Evolutionary conservation across 306 rosid species (phyloP).

Genomic region (Bauhinia variegata): DNA sequence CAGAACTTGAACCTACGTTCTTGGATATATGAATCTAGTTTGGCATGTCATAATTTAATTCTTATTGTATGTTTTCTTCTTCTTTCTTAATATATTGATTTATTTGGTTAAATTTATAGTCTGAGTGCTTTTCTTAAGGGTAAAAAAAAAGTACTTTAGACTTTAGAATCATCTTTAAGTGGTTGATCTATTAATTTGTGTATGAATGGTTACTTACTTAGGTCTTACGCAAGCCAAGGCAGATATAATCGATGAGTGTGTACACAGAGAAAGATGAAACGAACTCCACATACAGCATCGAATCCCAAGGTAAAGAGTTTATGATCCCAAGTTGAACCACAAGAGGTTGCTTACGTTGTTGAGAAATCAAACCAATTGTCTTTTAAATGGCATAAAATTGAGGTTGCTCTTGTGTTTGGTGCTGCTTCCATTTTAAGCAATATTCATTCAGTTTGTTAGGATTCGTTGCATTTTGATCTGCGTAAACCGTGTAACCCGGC

Average conservation of each 20-base stretch:
- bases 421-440: constrained; percentile 28
- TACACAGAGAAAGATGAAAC: constrained; percentile 36
- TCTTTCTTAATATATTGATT: no score
- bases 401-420: constrained; percentile 13
- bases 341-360: constrained; percentile 39
- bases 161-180: no score
- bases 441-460: not conserved
- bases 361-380: constrained; percentile 29
- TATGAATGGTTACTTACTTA: no score
- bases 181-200: no score
- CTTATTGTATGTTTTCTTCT: no score
- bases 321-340: constrained; percentile 39
- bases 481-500: constrained; percentile 28
- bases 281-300: constrained; percentile 34
- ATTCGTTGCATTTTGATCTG: constrained; percentile 28
- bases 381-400: constrained; percentile 20
- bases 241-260: not conserved
- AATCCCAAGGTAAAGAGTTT: constrained; percentile 37
- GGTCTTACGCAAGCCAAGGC: constrained; percentile 16
- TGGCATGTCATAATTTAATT: no score
- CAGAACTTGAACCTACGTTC: no score
- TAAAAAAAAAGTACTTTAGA: no score
- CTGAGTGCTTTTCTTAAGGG: no score
- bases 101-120: no score
- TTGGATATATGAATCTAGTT: no score